These are phyloP conservation scores for Nidularia pulvinata DNA, from an alignment of 768 basidiomycete species.

Conservation along the genomic window DNA sequence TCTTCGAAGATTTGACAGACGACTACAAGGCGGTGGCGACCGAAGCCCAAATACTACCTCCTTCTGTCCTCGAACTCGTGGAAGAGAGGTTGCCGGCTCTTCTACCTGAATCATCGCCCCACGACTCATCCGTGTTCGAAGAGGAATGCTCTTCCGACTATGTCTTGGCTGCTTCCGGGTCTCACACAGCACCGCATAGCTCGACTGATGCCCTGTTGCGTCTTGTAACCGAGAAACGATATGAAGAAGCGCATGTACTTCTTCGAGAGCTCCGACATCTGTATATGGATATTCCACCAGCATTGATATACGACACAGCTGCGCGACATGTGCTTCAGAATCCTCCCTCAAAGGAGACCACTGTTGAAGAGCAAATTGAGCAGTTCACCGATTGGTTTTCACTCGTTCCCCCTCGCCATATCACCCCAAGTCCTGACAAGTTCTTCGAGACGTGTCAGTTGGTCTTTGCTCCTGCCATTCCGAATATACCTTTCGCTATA, in stretches of 20 bases:
- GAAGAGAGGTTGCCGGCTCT: conserved; percentile 21
- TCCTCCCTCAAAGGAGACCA: neutral
- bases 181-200: neutral
- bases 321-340: conserved; percentile 18
- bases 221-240: conserved; percentile 15
- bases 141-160: conserved; percentile 22
- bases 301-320: conserved; percentile 21
- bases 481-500: conserved; percentile 23
- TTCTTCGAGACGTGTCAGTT: conserved; percentile 18
- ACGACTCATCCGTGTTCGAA: conserved; percentile 29
- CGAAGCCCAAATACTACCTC: conserved; percentile 6
- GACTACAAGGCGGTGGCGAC: conserved; percentile 20
- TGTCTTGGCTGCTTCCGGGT: neutral
- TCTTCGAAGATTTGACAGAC: conserved; percentile 27
- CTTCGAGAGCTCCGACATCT: conserved; percentile 28
- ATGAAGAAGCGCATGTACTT: conserved; percentile 24
- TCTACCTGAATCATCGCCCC: conserved; percentile 19
- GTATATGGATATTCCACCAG: conserved; percentile 20
- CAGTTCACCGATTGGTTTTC: conserved; percentile 27
- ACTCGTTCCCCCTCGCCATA: conserved; percentile 21
- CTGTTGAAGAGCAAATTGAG: conserved; percentile 8
- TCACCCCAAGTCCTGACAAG: neutral
- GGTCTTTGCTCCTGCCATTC: conserved; percentile 16
- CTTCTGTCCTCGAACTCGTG: conserved; percentile 21
- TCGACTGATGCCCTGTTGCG: conserved; percentile 13